Conservation (phyloP, 2,329 filamentous ascomycete genomes). For the Neocucurbitaria cava region DNA sequence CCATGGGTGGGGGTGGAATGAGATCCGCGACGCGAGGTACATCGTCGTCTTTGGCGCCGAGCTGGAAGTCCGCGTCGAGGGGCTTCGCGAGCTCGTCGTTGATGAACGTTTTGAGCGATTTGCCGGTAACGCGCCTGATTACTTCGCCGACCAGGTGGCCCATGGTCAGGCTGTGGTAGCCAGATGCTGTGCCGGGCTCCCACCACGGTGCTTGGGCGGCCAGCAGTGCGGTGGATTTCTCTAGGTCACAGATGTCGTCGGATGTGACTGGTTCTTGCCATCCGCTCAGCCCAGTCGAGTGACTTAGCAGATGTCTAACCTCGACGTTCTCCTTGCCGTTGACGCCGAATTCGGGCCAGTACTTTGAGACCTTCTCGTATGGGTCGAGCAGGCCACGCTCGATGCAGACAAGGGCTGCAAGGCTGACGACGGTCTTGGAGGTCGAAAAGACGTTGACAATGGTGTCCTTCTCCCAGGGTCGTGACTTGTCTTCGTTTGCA, state of each 20-base stretch:
- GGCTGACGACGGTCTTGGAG: constrained; percentile 19
- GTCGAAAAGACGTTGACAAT: constrained; percentile 26
- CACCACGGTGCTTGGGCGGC: constrained; percentile 22
- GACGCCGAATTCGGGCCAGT: constrained; percentile 29
- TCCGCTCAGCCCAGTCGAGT: constrained; percentile 21
- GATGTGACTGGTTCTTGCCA: constrained; percentile 11
- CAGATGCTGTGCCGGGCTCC: constrained; percentile 21
- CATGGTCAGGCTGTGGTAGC: constrained; percentile 23
- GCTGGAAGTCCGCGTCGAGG: constrained; percentile 43
- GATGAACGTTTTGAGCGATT: constrained; percentile 13
- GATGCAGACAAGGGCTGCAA: constrained; percentile 20
- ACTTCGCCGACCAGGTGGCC: constrained; percentile 22
- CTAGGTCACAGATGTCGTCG: constrained; percentile 12
- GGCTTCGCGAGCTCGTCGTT: constrained; percentile 72
- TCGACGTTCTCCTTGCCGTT: constrained; percentile 22
- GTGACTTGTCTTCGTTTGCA: constrained; percentile 11
- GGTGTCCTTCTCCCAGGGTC: constrained; percentile 22
- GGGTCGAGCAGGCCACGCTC: constrained; percentile 21
- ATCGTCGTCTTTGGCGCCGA: constrained; percentile 14
- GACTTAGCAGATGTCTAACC: constrained; percentile 22
- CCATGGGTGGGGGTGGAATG: constrained; percentile 9
- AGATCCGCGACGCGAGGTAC: constrained; percentile 16
- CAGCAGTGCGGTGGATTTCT: constrained; percentile 13
- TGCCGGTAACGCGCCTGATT: constrained; percentile 10
- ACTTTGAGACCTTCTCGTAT: constrained; percentile 21